phyloP scores from a whole-genome alignment of 1,139 yeast genomes.

The Ogataea hybrid region DNA sequence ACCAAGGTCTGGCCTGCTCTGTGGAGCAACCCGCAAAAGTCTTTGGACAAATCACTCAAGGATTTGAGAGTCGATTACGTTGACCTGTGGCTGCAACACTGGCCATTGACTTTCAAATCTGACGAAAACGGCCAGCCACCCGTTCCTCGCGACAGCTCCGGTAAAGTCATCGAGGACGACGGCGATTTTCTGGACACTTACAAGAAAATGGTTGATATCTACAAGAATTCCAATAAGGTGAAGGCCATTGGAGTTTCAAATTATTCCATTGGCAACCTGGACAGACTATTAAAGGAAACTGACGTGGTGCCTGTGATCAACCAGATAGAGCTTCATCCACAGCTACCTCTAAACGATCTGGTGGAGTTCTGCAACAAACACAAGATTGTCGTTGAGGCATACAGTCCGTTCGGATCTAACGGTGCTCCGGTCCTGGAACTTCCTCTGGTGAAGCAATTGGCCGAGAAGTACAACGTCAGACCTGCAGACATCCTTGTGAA shows the following conservation, averaged over 20 bases:
- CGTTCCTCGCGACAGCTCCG: slow-evolving; percentile 39
- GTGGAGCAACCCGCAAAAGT: slow-evolving; percentile 37
- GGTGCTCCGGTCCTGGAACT: slow-evolving; percentile 53
- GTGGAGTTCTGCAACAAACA: slow-evolving; percentile 42
- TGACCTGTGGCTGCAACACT: slow-evolving; percentile 58
- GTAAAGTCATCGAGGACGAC: slow-evolving; percentile 42
- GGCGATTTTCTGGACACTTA: slow-evolving; percentile 47
- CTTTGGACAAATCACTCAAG: slow-evolving; percentile 38
- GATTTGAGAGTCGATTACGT: slow-evolving; percentile 55
- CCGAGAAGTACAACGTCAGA: slow-evolving; percentile 42
- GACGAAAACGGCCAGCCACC: slow-evolving; percentile 41
- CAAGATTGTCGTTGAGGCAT: slow-evolving; percentile 51
- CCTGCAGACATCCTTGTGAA: slow-evolving; percentile 49
- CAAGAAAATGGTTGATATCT: slow-evolving; percentile 45
- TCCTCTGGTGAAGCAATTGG: slow-evolving; percentile 40
- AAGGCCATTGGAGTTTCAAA: slow-evolving; percentile 63
- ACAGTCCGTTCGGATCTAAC: slow-evolving; percentile 57
- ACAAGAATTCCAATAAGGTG: slow-evolving; percentile 37
- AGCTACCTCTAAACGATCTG: slow-evolving; percentile 51
- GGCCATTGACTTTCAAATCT: slow-evolving; percentile 44
- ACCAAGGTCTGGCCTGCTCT: slow-evolving; percentile 58
- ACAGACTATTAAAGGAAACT: slow-evolving; percentile 44
- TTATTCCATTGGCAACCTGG: slow-evolving; percentile 43
- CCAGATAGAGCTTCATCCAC: slow-evolving; percentile 63
- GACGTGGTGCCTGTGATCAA: slow-evolving; percentile 48